These are phyloP conservation scores for Daldinia sp. DNA, from an alignment of 2,329 filamentous ascomycete species.

Conservation along the genomic window DNA sequence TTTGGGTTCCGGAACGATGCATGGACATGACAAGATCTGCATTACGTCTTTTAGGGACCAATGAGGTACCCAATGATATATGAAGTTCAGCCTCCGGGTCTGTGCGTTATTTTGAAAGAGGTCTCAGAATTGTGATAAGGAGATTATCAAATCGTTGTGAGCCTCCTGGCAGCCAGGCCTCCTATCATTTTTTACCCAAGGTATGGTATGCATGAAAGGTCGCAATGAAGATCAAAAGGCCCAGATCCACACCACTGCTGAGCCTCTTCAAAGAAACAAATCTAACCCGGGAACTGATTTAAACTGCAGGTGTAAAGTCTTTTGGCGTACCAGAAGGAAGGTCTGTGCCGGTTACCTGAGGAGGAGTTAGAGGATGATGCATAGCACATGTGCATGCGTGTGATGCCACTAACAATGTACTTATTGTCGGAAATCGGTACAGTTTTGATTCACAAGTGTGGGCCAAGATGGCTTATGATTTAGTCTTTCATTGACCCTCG, in stretches of 20 bases:
- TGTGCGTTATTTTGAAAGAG: neutral
- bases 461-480: neutral
- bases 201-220: constrained; percentile 34
- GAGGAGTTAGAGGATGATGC: constrained; percentile 6
- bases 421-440: neutral
- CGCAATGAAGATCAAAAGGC: constrained; percentile 27
- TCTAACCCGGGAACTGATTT: constrained; percentile 15
- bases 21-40: constrained; percentile 1
- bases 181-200: neutral
- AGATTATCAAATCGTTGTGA: constrained; percentile 14
- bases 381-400: neutral
- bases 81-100: neutral
- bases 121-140: constrained; percentile 16
- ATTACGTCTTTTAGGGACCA: neutral
- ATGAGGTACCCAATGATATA: neutral
- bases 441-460: neutral
- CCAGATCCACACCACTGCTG: constrained; percentile 17
- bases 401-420: neutral
- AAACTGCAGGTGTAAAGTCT: constrained; percentile 1
- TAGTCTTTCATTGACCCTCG: neutral
- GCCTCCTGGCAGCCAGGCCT: constrained; percentile 1
- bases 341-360: constrained; percentile 24
- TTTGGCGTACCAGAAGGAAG: constrained; percentile 9
- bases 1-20: constrained; percentile 2
- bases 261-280: constrained; percentile 20